Evolutionary conservation across 2,329 filamentous ascomycete genomes (phyloP), one percentile per base, ranked within the genome.

Genomic region (Ploettnerulaceae sp.): DNA sequence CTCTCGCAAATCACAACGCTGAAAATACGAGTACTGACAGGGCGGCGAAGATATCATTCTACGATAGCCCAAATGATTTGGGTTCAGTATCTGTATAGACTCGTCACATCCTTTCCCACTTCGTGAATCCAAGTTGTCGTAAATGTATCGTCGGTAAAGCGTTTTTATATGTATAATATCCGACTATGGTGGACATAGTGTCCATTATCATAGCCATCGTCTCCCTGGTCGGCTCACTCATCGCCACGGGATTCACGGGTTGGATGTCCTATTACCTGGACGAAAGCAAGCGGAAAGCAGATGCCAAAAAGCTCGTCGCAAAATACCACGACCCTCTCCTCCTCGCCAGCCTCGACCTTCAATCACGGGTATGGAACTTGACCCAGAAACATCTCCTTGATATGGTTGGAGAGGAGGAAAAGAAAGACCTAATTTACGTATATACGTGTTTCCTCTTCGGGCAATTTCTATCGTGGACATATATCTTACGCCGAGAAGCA

Each of bases 251-350:
- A 7, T 59, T 59, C 47, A 56, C 57, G 7, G 57, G 57, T 35
- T 59, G 57, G 57, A 53, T 59, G 18, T 56, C 55, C 32, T 59
- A 51, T 38, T 59, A 58, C 31, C 45, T 59, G 25, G 57, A 59
- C 32, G 54, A 59, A 45, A 50, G 50, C 28, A 57, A 53, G 48
- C 54, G 51, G 15, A 54, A 54, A 4, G 43, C 51, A 26, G 57
- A 53, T 36, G 48, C 57, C 14, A 58, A 56, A 45, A 50, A 51
- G 14, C 29, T 59, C 5, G 50, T 59, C 8, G 56, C 55, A 36
- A 59, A 59, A 54, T 59, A 59, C 35, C 44, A 56, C 42, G 57
- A 59, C 35, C 57, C 57, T 36, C 49, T 59, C 14, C 51, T 49
- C 21, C 47, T 59, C 12, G 57, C 57, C 2, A 51, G 55, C 5